Evolutionary conservation across 2,329 filamentous ascomycete species (phyloP), one percentile per base, ranked within the genome.

Genomic region (Penicillium sp.): DNA sequence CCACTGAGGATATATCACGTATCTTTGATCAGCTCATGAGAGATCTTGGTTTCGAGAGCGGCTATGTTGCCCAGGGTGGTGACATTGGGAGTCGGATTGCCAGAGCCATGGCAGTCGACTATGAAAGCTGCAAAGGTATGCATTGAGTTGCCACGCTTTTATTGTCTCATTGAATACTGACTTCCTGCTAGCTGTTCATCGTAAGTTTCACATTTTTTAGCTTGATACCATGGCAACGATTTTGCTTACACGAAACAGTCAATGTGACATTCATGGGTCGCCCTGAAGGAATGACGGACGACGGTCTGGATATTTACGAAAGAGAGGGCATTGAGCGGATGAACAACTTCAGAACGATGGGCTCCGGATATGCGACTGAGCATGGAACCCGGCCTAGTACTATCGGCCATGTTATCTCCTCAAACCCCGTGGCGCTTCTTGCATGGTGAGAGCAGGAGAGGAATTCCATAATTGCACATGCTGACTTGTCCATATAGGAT

Each of bases 301-400:
- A 57, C 0, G 35, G 44, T 14, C 43, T 64, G 3, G 58, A 45
- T 14, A 50, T 51, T 0, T 44, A 44, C 13, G 64, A 67, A 22
- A 56, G 69, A 46, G 50, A 61, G 7, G 74, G 61, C 6, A 32
- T 66, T 2, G 51, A 57, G 10, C 52, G 55, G 14, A 42, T 44
- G 32, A 10, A 44, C 0, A 42, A 49, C 1, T 67, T 67, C 28
- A 22, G 44, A 6, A 43, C 45, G 1, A 44, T 27, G 1, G 63
- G 62, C 1, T 37, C 13, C 8, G 62, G 54, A 4, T 67, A 67
- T 51, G 54, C 58, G 1, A 37, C 51, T 9, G 62, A 65, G 34
- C 65, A 67, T 28, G 62, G 57, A 5, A 67, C 62, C 20, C 55
- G 59, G 28, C 56, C 65, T 11, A 64, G 62, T 41, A 68, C 65